Conservation (phyloP, 2,329 filamentous ascomycete species). For the Penicillium concentricum region DNA sequence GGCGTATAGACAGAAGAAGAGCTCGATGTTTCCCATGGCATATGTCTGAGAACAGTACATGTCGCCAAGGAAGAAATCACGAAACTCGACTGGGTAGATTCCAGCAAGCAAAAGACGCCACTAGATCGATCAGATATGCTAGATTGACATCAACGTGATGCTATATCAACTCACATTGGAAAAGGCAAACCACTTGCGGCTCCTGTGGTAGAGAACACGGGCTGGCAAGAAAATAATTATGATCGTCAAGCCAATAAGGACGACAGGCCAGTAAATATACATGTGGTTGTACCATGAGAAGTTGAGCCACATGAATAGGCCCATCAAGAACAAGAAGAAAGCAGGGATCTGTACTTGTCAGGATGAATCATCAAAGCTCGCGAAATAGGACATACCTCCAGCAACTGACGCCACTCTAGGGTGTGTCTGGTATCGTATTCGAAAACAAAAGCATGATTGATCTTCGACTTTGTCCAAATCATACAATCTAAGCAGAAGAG, state of each 20-base stretch:
- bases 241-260: constrained; percentile 69
- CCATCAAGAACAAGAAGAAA: constrained; percentile 72
- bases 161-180: constrained; percentile 67
- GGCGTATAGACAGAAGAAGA: constrained; percentile 95
- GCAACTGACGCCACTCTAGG: constrained; percentile 84
- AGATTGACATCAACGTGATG: background rate
- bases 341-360: constrained; percentile 64
- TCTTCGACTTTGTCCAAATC: constrained; percentile 77
- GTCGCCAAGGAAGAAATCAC: constrained; percentile 95
- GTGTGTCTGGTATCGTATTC: constrained; percentile 87
- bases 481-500: constrained; percentile 85
- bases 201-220: constrained; percentile 70
- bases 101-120: constrained; percentile 84
- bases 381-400: constrained; percentile 55
- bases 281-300: constrained; percentile 70
- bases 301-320: constrained; percentile 84
- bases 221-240: constrained; percentile 73
- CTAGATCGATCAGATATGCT: constrained; percentile 44
- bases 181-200: constrained; percentile 81
- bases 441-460: constrained; percentile 97
- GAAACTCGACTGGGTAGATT: constrained; percentile 89
- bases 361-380: background rate
- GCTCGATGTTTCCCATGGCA: constrained; percentile 78
- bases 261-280: constrained; percentile 82
- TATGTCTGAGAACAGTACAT: constrained; percentile 98